Percentiles rank a stretch among this genome's conserved stretches.
Evolutionary conservation across 176 grass and related monocot genomes (phyloP).

Genomic region (Saccharum spontaneum): DNA sequence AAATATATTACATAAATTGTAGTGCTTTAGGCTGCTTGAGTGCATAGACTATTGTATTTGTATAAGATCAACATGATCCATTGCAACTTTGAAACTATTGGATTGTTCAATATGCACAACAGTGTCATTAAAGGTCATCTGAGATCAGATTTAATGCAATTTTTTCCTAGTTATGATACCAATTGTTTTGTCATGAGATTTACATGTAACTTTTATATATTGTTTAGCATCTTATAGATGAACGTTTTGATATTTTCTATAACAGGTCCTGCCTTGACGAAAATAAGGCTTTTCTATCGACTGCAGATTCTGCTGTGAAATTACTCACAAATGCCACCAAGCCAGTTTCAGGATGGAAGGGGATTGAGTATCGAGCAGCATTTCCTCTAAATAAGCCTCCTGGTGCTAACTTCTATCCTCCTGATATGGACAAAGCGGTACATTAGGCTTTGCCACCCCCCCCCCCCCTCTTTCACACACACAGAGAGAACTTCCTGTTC

Average conservation of each 20-base stretch:
- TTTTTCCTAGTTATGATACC: background rate
- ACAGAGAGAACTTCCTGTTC: constrained; percentile 4
- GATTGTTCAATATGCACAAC: background rate
- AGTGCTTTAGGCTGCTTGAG: background rate
- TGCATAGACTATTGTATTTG: background rate
- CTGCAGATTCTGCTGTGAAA: constrained; percentile 85
- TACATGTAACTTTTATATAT: constrained; percentile 17
- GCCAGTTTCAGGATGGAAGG: constrained; percentile 81
- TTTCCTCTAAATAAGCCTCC: constrained; percentile 84
- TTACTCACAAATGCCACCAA: constrained; percentile 71
- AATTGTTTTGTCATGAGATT: background rate
- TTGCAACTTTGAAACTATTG: background rate
- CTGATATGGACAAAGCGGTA: constrained; percentile 98
- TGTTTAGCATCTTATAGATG: constrained; percentile 8
- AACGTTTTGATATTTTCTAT: constrained; percentile 21
- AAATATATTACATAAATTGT: background rate
- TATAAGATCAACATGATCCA: background rate
- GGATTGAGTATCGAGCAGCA: constrained; percentile 80
- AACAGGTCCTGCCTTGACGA: constrained; percentile 94
- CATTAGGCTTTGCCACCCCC: background rate
- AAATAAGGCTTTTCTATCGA: constrained; percentile 82
- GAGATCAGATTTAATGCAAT: background rate
- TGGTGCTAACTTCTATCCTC: constrained; percentile 93
- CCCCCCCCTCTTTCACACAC: background rate
- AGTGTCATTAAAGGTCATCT: constrained; percentile 1